These are phyloP conservation scores for Mycena belliarum DNA, from an alignment of 768 basidiomycete species.

Conservation along the genomic window DNA sequence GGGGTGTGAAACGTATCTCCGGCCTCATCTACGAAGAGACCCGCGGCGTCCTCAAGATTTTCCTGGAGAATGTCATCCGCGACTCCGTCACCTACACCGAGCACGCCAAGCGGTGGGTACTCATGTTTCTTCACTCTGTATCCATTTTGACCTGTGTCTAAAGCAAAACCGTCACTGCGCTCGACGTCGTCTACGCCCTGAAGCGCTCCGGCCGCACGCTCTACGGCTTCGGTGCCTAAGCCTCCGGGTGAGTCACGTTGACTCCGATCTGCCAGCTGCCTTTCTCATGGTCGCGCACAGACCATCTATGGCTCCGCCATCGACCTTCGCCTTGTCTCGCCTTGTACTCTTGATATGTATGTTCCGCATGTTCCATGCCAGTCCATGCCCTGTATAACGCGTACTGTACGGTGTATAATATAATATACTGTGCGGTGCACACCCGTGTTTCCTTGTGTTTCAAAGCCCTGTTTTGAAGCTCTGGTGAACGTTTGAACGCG, in stretches of 20 bases:
- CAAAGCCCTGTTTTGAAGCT: too few species aligned
- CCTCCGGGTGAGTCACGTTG: background rate
- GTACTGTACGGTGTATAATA: background rate
- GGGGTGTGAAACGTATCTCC: conserved; percentile 80
- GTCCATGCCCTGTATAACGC: background rate
- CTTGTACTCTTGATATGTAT: background rate
- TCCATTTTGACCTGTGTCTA: conserved; percentile 2
- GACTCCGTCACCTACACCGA: conserved; percentile 93
- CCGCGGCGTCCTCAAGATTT: conserved; percentile 77
- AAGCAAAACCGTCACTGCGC: conserved; percentile 86
- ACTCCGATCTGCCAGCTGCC: background rate
- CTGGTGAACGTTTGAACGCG: too few species aligned
- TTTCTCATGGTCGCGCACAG: background rate
- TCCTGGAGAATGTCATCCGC: conserved; percentile 74
- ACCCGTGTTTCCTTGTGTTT: background rate
- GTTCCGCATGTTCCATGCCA: too few species aligned
- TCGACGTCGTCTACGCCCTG: conserved; percentile 79
- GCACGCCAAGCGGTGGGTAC: conserved; percentile 76
- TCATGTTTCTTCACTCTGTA: background rate
- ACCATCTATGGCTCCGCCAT: background rate
- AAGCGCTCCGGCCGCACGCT: conserved; percentile 77
- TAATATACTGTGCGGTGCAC: background rate
- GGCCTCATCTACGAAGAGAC: conserved; percentile 83
- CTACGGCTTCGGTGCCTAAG: conserved; percentile 79
- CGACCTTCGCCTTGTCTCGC: background rate